phyloP scores from a whole-genome alignment of 2,329 filamentous ascomycete genomes.

The Madurella fahalii region DNA sequence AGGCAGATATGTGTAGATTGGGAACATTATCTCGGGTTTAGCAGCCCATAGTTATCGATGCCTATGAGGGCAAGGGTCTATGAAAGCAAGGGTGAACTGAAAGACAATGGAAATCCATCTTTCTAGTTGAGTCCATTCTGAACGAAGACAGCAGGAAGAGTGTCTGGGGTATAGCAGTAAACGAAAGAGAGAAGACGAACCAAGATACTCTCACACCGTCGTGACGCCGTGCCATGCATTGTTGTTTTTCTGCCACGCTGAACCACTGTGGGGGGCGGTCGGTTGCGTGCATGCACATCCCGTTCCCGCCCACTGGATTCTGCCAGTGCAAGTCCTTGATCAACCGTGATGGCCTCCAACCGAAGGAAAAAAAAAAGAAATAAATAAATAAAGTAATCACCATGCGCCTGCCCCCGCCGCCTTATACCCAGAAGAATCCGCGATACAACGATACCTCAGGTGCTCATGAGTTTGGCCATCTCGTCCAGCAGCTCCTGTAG shows the following conservation, averaged over 20 bases:
- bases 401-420: not conserved
- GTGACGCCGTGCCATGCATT: conserved; percentile 20
- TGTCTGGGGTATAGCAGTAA: conserved; percentile 6
- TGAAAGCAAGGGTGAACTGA: too few species aligned
- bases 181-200: conserved; percentile 4
- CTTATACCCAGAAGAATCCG: not conserved
- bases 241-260: conserved; percentile 1
- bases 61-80: too few species aligned
- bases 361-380: too few species aligned
- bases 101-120: not conserved
- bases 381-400: not conserved
- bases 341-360: too few species aligned
- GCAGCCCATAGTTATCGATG: too few species aligned
- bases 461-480: conserved; percentile 69
- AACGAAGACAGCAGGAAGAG: not conserved
- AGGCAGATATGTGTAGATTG: too few species aligned
- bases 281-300: not conserved
- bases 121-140: not conserved
- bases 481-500: conserved; percentile 85
- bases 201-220: conserved; percentile 5
- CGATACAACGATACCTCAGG: conserved; percentile 14
- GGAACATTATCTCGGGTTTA: too few species aligned
- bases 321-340: not conserved
- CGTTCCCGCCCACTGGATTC: not conserved
- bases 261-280: not conserved